Base-by-base conservation (phyloP, 495 filamentous ascomycete genomes). In the Haplographium delicatum region DNA sequence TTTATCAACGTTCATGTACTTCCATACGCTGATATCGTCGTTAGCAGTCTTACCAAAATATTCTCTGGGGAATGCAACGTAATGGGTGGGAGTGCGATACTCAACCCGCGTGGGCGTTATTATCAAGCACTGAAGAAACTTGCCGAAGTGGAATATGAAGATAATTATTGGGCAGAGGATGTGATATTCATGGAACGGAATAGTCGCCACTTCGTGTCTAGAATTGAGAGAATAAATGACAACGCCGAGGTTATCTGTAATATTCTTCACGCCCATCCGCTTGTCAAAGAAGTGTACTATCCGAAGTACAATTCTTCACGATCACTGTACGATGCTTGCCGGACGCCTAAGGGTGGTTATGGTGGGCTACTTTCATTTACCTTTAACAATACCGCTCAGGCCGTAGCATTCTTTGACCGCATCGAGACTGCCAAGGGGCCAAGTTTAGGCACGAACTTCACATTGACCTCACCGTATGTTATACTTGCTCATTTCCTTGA, bases 31-130 rank as follows among this genome's bases (percentile, higher is more conserved):
- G 93, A 98, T 67, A 76, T 96, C 11, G 88, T 95, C 15, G 91
- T 91, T 43, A 93, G 85, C 72, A 95, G 88, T 58, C 74, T 98
- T 46, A 96, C 93, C 3, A 98, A 98, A 67, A 84, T 96, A 41
- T 98, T 98, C 68, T 94, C 88, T 48, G 93, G 93, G 24, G 91
- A 95, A 65, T 89, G 88, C 65, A 97, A 98, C 67, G 93, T 98
- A 44, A 96, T 97, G 93, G 93, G 90, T 54, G 93, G 93, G 47
- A 84, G 88, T 63, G 75, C 82, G 8, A 83, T 96, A 33, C 70
- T 96, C 38, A 98, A 97, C 63, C 89, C 94, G 2, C 78, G 84
- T 42, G 72, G 81, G 13, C 76, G 63, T 11, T 87, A 83, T 64
- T 97, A 96, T 68, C 37, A 65, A 0, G 50, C 64, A 0, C 62